Percentiles rank a stretch among this genome's conserved stretches.
phyloP scores from a whole-genome alignment of 2,329 filamentous ascomycete species.

The Chrysoporthe deuterocubensis region DNA sequence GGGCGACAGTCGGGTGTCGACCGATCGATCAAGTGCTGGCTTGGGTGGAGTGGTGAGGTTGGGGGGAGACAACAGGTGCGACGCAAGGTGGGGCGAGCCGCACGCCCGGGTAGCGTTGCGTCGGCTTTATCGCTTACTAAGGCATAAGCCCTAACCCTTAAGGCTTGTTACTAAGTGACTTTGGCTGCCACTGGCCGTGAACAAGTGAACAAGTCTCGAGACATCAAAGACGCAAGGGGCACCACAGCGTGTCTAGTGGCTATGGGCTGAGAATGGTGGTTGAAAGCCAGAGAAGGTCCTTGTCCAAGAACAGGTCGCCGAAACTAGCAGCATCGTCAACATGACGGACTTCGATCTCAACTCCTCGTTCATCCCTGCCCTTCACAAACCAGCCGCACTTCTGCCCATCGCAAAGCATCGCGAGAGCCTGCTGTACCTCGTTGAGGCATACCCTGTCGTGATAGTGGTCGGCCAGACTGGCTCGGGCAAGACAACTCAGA shows the following conservation, averaged over 20 bases:
- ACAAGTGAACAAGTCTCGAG: background rate
- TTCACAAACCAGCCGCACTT: conserved; percentile 83
- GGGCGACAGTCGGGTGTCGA: conserved; percentile 23
- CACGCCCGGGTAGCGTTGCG: background rate
- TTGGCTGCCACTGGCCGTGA: background rate
- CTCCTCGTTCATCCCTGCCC: conserved; percentile 71
- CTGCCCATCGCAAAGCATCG: conserved; percentile 87
- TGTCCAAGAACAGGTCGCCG: background rate
- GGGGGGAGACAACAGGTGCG: background rate
- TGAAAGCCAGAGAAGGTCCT: no score
- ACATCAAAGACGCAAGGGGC: background rate
- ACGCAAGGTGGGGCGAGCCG: conserved; percentile 13
- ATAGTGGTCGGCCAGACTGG: conserved; percentile 94
- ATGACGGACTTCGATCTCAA: conserved; percentile 64
- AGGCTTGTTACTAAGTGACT: background rate
- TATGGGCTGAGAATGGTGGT: background rate
- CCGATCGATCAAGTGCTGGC: conserved; percentile 10
- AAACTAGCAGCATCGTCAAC: conserved; percentile 8
- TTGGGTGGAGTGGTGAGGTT: conserved; percentile 15
- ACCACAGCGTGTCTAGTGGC: background rate
- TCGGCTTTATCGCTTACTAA: conserved; percentile 21
- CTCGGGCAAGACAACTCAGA: conserved; percentile 93
- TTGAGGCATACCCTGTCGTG: conserved; percentile 83
- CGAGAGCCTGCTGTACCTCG: conserved; percentile 78
- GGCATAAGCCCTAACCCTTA: conserved; percentile 20